These are phyloP conservation scores for Rubia peregrina DNA, from an alignment of 305 asterid species.

Conservation along the genomic window DNA sequence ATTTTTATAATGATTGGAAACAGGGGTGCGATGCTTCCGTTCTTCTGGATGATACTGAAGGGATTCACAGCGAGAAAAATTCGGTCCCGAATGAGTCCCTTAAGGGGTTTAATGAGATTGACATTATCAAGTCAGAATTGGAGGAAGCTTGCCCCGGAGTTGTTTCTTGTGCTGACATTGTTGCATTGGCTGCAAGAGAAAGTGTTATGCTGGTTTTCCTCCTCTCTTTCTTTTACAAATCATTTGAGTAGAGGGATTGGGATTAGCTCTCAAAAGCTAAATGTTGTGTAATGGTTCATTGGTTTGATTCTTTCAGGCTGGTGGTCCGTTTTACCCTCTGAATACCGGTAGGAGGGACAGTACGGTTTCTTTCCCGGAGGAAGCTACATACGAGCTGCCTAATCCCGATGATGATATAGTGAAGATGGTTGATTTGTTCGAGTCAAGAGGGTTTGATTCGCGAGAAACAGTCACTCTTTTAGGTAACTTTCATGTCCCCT, in stretches of 20 bases:
- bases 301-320: constrained; percentile 52
- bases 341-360: constrained; percentile 67
- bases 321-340: constrained; percentile 79
- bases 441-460: constrained; percentile 53
- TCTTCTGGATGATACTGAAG: constrained; percentile 49
- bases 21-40: constrained; percentile 89
- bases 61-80: constrained; percentile 48
- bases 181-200: constrained; percentile 82
- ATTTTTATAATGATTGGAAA: constrained; percentile 1
- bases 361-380: constrained; percentile 23
- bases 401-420: constrained; percentile 41
- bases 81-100: constrained; percentile 46
- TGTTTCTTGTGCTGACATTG: constrained; percentile 80
- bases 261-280: background rate
- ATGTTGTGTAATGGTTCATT: background rate
- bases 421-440: constrained; percentile 34
- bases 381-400: constrained; percentile 54
- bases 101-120: constrained; percentile 55
- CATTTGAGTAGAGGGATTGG: background rate
- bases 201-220: constrained; percentile 50
- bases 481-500: constrained; percentile 31
- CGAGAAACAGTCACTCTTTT: constrained; percentile 59
- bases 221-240: background rate
- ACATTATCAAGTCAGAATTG: constrained; percentile 44
- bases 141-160: constrained; percentile 68